These are phyloP conservation scores for Phytophthora cajani DNA, from an alignment of 352 stramenopile species.

Conservation along the genomic window DNA sequence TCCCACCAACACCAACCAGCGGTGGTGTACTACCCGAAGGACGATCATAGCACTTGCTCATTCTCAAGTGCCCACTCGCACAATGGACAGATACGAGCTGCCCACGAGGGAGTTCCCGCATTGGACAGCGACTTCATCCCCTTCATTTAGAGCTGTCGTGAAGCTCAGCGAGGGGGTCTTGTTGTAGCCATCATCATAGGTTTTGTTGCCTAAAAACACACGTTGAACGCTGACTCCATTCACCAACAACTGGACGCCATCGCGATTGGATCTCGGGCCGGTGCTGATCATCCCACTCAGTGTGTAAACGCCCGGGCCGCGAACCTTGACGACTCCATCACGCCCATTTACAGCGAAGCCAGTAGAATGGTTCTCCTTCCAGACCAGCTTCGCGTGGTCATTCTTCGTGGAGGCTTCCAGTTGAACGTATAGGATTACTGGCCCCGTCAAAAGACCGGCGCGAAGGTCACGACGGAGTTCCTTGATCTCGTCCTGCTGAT, in stretches of 20 bases:
- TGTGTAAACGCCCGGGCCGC: not conserved
- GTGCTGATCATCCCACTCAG: not conserved
- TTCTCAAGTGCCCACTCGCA: not conserved
- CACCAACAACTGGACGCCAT: not conserved
- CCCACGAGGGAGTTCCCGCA: not conserved
- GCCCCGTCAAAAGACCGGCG: not conserved
- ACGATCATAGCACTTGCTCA: not conserved
- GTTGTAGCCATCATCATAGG: not conserved
- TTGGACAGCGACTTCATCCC: not conserved
- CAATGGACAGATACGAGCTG: not conserved
- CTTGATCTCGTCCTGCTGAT: conserved; percentile 8
- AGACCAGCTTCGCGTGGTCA: not conserved
- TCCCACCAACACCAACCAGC: not conserved
- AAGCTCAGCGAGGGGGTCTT: not conserved
- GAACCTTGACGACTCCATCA: not conserved
- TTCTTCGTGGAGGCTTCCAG: not conserved
- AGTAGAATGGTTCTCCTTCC: not conserved
- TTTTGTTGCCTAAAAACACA: not conserved
- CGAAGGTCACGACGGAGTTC: not conserved
- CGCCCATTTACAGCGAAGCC: not conserved
- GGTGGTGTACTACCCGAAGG: too few relatives aligned
- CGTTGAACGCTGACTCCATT: not conserved
- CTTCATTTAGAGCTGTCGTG: not conserved
- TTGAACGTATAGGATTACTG: not conserved
- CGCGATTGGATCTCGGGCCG: not conserved